Percentiles rank a stretch among this genome's conserved stretches.
Evolutionary conservation across 345 rosid species (phyloP).

Genomic region (Populus davidiana): DNA sequence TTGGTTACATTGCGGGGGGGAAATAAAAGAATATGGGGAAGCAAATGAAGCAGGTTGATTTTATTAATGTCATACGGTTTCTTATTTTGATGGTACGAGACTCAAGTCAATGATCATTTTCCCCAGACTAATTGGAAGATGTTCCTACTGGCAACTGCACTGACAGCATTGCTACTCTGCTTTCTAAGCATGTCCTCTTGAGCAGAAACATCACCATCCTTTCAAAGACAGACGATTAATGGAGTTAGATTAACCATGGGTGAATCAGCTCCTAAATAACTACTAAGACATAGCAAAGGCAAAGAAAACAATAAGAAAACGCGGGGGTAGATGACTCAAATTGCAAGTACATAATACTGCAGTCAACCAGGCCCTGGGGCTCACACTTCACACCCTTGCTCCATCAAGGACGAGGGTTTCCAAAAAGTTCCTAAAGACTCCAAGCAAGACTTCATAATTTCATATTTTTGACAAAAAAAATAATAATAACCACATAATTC

Average conservation of each 20-base stretch:
- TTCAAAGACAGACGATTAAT: not conserved
- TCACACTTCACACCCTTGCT: no score
- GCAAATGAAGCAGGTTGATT: no score
- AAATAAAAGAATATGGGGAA: no score
- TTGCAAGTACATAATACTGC: no score
- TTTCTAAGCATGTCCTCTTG: slow-evolving; percentile 70
- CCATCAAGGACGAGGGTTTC: no score
- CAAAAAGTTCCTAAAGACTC: no score
- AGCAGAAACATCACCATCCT: slow-evolving; percentile 59
- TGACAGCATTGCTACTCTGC: slow-evolving; percentile 51
- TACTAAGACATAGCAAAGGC: not conserved
- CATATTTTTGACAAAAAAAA: no score
- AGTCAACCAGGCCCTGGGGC: no score
- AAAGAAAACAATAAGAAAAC: not conserved
- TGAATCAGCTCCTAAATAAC: not conserved
- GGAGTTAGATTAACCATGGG: not conserved
- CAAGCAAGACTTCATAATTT: no score
- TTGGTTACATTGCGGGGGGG: no score
- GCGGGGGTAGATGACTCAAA: no score
- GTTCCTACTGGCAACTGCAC: slow-evolving; percentile 52
- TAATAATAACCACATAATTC: no score
- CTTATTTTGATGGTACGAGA: not conserved
- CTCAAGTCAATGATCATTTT: slow-evolving; percentile 4
- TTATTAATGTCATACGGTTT: not conserved
- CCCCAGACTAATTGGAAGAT: slow-evolving; percentile 64